Base-by-base conservation (phyloP, 805 yeast species). In the Spathaspora gorwiae region DNA sequence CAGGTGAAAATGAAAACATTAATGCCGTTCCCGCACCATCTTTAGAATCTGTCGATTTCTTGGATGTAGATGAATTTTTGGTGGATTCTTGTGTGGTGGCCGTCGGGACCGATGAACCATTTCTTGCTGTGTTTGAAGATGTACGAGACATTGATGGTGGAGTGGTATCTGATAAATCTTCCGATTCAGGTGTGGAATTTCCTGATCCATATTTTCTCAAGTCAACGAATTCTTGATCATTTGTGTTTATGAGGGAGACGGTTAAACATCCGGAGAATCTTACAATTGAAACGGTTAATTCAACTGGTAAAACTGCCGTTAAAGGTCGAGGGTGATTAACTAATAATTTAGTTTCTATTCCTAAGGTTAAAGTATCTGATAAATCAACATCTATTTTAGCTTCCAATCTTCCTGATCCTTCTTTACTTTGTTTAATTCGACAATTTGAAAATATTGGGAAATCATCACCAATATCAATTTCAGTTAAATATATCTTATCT, bases 391-490 rank as follows among this genome's bases (percentile, higher is more conserved):
- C 96, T 30, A 90, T 90, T 54, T 86, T 87, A 1, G 96, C 96
- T 59, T 90, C 96, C 37, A 80, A 57, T 37, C 83, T 65, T 13
- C 81, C 70, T 15, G 78, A 72, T 15, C 15, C 34, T 1, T 70
- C 70, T 19, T 76, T 76, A 45, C 78, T 75, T 48, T 80, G 81
- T 50, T 74, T 75, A 34, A 94, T 87, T 41, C 95, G 76, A 64
- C 99, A 94, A 59, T 94, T 94, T 46, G 96, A 87, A 60, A 94
- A 87, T 42, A 94, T 87, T 3, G 99, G 99, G 60, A 84, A 94
- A 63, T 90, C 97, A 60, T 89, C 87, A 31, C 99, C 99, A 46
- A 94, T 83, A 55, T 90, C 92, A 26, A 94, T 81, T 56, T 92
- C 97, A 1, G 90, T 86, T 40, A 94, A 80, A 48, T 77, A 78